Conservation (phyloP, 768 basidiomycete genomes). For the Royoungia palumana region DNA sequence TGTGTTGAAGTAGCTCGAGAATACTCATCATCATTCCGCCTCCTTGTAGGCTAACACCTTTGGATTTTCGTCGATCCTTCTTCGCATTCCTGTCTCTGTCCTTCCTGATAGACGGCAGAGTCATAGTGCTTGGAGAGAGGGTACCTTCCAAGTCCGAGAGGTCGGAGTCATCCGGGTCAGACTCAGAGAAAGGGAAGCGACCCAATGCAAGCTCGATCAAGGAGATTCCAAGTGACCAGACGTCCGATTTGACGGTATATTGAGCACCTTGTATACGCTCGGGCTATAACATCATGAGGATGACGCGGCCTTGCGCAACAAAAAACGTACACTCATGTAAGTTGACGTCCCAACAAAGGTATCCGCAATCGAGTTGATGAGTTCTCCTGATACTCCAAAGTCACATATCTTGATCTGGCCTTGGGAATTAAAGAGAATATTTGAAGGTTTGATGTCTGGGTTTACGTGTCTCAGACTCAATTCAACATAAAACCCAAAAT, state of each 20-base stretch:
- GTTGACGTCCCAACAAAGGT: slow-evolving; percentile 99
- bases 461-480: slow-evolving; percentile 17
- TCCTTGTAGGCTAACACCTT: slow-evolving; percentile 90
- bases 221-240: slow-evolving; percentile 97
- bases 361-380: slow-evolving; percentile 98
- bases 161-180: slow-evolving; percentile 71
- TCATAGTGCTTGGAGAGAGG: slow-evolving; percentile 64
- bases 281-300: slow-evolving; percentile 54
- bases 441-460: slow-evolving; percentile 97
- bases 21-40: slow-evolving; percentile 98
- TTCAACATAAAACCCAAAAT: background rate
- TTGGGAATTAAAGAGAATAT: slow-evolving; percentile 89
- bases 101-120: slow-evolving; percentile 34
- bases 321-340: slow-evolving; percentile 90
- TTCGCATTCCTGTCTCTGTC: slow-evolving; percentile 49
- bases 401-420: slow-evolving; percentile 99
- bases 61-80: slow-evolving; percentile 84
- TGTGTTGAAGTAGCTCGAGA: slow-evolving; percentile 93
- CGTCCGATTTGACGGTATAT: slow-evolving; percentile 98
- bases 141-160: slow-evolving; percentile 78
- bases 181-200: slow-evolving; percentile 93
- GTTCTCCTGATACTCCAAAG: slow-evolving; percentile 97
- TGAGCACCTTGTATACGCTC: slow-evolving; percentile 98
- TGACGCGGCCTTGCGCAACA: slow-evolving; percentile 9
- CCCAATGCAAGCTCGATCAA: slow-evolving; percentile 96